These are phyloP conservation scores for Apiotrichum gamsii DNA, from an alignment of 1,284 basidiomycete genomes.

Conservation along the genomic window DNA sequence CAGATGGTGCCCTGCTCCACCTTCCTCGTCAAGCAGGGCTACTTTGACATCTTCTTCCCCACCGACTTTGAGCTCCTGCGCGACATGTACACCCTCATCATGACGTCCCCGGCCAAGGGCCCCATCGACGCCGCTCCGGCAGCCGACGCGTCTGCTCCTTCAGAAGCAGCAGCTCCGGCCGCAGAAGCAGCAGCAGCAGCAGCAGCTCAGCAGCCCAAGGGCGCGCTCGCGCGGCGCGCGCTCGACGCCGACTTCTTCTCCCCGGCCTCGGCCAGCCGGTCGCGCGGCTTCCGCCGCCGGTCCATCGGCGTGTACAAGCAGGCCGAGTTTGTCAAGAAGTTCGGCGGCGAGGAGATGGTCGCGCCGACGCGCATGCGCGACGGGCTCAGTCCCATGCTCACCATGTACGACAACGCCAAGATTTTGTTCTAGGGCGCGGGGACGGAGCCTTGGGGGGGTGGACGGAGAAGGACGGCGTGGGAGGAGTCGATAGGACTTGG, in stretches of 20 bases:
- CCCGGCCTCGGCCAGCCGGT: constrained; percentile 25
- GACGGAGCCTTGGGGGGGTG: too few relatives aligned
- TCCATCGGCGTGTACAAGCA: constrained; percentile 41
- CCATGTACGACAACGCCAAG: constrained; percentile 47
- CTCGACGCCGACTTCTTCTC: constrained; percentile 26
- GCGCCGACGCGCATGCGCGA: constrained; percentile 33
- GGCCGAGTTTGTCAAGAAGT: constrained; percentile 39
- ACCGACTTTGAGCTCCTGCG: constrained; percentile 79
- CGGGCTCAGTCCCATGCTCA: constrained; percentile 40
- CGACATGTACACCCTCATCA: constrained; percentile 79
- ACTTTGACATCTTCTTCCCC: constrained; percentile 99
- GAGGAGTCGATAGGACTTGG: too few relatives aligned
- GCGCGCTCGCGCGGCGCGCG: background rate
- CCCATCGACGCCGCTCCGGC: background rate
- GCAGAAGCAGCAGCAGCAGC: too few relatives aligned
- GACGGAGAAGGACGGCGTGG: too few relatives aligned
- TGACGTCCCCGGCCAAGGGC: constrained; percentile 47
- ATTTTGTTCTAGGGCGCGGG: constrained; percentile 45
- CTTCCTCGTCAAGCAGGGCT: constrained; percentile 87
- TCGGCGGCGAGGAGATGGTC: constrained; percentile 30
- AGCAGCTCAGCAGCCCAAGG: constrained; percentile 4
- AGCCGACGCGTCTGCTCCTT: too few relatives aligned
- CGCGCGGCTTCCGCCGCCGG: constrained; percentile 35
- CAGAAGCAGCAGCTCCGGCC: too few relatives aligned
- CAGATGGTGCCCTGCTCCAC: constrained; percentile 84